Conservation (phyloP, 2,329 filamentous ascomycete species). For the Orbilia blumenaviensis region DNA sequence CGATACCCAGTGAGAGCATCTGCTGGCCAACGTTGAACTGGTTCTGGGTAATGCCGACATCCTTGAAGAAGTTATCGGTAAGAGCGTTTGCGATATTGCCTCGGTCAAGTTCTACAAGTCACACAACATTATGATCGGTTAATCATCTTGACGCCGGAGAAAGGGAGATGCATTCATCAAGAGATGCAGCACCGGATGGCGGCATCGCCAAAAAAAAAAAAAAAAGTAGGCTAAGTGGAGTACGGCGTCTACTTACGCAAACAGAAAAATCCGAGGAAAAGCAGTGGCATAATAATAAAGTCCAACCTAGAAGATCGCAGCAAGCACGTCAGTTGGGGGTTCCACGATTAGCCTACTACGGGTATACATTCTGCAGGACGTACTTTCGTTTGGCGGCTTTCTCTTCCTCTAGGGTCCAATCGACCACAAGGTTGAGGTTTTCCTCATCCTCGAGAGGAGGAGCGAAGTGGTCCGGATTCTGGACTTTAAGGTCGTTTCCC, state of each 20-base stretch:
- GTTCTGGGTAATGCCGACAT: conserved; percentile 65
- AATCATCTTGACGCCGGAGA: background rate
- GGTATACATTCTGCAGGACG: conserved; percentile 10
- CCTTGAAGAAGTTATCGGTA: conserved; percentile 66
- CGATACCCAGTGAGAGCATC: conserved; percentile 66
- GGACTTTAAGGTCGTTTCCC: conserved; percentile 38
- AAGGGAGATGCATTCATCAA: background rate
- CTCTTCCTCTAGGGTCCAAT: conserved; percentile 51
- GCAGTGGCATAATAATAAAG: conserved; percentile 64
- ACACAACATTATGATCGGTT: conserved; percentile 57
- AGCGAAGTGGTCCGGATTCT: conserved; percentile 35
- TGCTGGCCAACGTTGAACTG: conserved; percentile 68
- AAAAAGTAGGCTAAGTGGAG: background rate
- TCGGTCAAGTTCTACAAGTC: conserved; percentile 60
- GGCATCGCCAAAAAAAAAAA: background rate
- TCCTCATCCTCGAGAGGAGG: conserved; percentile 44
- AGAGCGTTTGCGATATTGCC: conserved; percentile 66
- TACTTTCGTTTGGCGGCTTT: conserved; percentile 50
- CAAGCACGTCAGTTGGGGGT: conserved; percentile 20
- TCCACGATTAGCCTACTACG: conserved; percentile 2
- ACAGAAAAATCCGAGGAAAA: conserved; percentile 65
- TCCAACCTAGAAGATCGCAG: conserved; percentile 62
- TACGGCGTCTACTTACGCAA: conserved; percentile 60
- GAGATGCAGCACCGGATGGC: background rate
- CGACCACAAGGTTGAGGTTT: conserved; percentile 26